Evolutionary conservation across 768 basidiomycete genomes (phyloP).

Genomic region (Candolleomyces eurysporus): DNA sequence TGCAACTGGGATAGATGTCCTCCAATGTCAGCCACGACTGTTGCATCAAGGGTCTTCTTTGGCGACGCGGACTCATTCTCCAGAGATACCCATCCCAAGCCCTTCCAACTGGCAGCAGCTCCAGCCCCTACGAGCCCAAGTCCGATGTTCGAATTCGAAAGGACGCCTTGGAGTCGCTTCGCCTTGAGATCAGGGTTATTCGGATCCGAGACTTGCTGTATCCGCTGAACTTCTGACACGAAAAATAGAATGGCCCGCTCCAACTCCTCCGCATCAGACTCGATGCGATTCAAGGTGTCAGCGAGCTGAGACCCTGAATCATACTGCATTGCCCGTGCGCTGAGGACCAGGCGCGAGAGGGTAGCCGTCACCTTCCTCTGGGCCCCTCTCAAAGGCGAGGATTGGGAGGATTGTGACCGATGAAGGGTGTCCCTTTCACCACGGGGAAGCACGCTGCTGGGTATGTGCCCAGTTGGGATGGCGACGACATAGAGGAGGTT

Average conservation of each 20-base stretch:
- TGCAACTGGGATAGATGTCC: conserved; percentile 47
- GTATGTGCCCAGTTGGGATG: conserved; percentile 58
- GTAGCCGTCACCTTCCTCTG: conserved; percentile 88
- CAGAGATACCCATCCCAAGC: conserved; percentile 75
- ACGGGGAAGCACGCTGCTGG: conserved; percentile 50
- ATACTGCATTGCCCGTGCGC: conserved; percentile 86
- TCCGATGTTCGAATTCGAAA: conserved; percentile 64
- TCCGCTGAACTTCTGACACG: conserved; percentile 65
- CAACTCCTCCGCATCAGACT: conserved; percentile 73
- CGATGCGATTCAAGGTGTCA: conserved; percentile 69
- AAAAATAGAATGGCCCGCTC: conserved; percentile 70
- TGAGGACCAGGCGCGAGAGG: conserved; percentile 84
- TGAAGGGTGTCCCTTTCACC: conserved; percentile 39
- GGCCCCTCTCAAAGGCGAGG: conserved; percentile 69
- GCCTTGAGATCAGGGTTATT: conserved; percentile 28
- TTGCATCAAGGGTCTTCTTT: conserved; percentile 45
- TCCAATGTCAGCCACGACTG: conserved; percentile 55
- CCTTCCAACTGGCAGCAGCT: conserved; percentile 74
- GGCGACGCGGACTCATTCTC: conserved; percentile 49
- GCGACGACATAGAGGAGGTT: conserved; percentile 72
- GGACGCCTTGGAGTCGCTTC: conserved; percentile 61
- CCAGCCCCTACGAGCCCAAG: conserved; percentile 81
- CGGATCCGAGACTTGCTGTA: conserved; percentile 34
- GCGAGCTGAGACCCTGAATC: conserved; percentile 62
- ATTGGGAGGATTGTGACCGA: conserved; percentile 41